Conservation (phyloP, 495 filamentous ascomycete species). For the Darksidea phi region DNA sequence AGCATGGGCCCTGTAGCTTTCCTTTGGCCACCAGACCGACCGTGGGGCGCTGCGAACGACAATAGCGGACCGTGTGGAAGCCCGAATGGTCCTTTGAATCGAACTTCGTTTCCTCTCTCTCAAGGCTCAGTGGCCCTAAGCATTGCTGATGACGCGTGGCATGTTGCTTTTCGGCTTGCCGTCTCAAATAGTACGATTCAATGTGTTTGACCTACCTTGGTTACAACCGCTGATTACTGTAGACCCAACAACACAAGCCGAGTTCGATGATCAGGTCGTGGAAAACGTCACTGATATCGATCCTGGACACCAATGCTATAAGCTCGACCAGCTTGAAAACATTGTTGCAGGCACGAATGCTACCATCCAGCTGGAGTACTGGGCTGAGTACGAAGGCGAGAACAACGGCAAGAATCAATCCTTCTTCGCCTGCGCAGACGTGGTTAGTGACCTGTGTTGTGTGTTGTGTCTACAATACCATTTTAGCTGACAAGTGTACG, state of each 20-base stretch:
- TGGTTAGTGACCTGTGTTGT: slow-evolving; percentile 23
- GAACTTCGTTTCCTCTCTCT: slow-evolving; percentile 20
- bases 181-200: slow-evolving; percentile 45
- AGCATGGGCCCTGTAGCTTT: slow-evolving; percentile 56
- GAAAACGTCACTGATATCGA: slow-evolving; percentile 46
- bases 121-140: slow-evolving; percentile 44
- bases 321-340: slow-evolving; percentile 45
- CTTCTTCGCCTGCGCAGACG: slow-evolving; percentile 55
- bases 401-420: slow-evolving; percentile 45
- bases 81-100: background rate
- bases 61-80: slow-evolving; percentile 47
- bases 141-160: slow-evolving; percentile 49
- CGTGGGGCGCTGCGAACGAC: slow-evolving; percentile 49
- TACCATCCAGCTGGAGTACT: slow-evolving; percentile 54
- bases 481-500: background rate
- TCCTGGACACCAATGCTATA: slow-evolving; percentile 55
- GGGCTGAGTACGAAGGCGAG: slow-evolving; percentile 47
- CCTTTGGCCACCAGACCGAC: slow-evolving; percentile 53
- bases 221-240: background rate
- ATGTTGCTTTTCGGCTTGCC: slow-evolving; percentile 50
- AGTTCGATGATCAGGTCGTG: slow-evolving; percentile 47
- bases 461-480: background rate
- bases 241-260: slow-evolving; percentile 29
- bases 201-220: background rate
- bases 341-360: slow-evolving; percentile 49